These are phyloP conservation scores for Diutina sp. DNA, from an alignment of 1,139 yeast species.

Conservation along the genomic window DNA sequence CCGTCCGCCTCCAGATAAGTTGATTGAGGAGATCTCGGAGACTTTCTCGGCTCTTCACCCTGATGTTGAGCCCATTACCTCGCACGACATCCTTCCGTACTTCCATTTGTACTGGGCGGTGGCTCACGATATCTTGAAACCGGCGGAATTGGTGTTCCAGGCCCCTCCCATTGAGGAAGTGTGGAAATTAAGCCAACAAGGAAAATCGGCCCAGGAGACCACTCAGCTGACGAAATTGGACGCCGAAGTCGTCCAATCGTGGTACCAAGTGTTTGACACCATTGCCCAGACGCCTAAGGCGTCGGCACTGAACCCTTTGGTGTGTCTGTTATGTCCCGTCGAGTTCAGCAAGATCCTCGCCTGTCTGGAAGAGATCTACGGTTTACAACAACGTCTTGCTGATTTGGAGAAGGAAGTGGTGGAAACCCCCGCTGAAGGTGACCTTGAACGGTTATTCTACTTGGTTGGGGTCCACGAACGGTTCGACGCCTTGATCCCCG, in stretches of 20 bases:
- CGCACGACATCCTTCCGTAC: not conserved
- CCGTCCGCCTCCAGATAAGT: not conserved
- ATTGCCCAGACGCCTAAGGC: constrained; percentile 17
- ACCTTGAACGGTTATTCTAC: not conserved
- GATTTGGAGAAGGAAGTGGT: not conserved
- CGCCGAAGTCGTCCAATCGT: constrained; percentile 10
- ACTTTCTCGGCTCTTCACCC: not conserved
- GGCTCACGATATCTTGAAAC: not conserved
- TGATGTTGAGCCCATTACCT: not conserved
- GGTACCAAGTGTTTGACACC: constrained; percentile 21
- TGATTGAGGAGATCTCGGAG: not conserved
- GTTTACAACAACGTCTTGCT: not conserved
- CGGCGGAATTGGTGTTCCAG: not conserved
- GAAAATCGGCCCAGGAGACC: not conserved
- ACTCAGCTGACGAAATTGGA: not conserved
- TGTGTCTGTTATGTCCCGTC: not conserved
- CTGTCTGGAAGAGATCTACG: not conserved
- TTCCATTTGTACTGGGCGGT: not conserved
- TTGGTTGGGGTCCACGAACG: not conserved
- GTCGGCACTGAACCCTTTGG: not conserved
- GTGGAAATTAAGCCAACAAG: not conserved
- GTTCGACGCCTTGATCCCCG: constrained; percentile 48
- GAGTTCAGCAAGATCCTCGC: not conserved
- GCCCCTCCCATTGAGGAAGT: not conserved
- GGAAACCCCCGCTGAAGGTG: not conserved